Evolutionary conservation across 108 stramenopile species (phyloP).

Genomic region (Fistulifera solaris): DNA sequence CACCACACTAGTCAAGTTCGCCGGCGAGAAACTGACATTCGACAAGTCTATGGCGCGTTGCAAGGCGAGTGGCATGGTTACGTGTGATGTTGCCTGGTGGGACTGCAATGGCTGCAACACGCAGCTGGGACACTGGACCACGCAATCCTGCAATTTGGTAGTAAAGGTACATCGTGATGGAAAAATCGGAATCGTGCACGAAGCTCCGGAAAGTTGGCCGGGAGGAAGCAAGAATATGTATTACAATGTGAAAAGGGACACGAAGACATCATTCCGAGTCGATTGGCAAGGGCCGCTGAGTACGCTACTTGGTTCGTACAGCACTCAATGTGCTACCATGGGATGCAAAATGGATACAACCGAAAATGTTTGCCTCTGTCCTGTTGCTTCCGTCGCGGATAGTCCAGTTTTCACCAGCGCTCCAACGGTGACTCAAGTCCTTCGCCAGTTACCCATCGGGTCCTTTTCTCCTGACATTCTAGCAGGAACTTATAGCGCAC

Average conservation of each 20-base stretch:
- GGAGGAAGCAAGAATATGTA: neutral
- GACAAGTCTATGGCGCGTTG: conserved; percentile 33
- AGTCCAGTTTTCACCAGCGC: conserved; percentile 4
- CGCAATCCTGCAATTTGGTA: conserved; percentile 26
- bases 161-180: conserved; percentile 47
- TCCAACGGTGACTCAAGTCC: conserved; percentile 11
- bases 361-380: conserved; percentile 16
- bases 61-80: neutral
- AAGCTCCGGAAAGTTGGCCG: neutral
- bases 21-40: conserved; percentile 41
- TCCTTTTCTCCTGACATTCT: conserved; percentile 3
- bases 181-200: conserved; percentile 46
- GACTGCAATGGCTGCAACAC: neutral
- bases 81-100: neutral
- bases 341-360: conserved; percentile 1
- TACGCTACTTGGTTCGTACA: neutral
- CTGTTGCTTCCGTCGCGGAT: conserved; percentile 3
- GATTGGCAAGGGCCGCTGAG: conserved; percentile 8
- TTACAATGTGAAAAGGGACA: conserved; percentile 6
- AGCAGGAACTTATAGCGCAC: neutral
- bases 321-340: no score
- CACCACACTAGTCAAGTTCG: neutral
- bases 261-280: conserved; percentile 28
- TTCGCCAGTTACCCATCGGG: conserved; percentile 27
- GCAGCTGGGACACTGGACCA: conserved; percentile 27